These are phyloP conservation scores for Theobroma cacao DNA, from an alignment of 345 rosid genomes.

Conservation along the genomic window DNA sequence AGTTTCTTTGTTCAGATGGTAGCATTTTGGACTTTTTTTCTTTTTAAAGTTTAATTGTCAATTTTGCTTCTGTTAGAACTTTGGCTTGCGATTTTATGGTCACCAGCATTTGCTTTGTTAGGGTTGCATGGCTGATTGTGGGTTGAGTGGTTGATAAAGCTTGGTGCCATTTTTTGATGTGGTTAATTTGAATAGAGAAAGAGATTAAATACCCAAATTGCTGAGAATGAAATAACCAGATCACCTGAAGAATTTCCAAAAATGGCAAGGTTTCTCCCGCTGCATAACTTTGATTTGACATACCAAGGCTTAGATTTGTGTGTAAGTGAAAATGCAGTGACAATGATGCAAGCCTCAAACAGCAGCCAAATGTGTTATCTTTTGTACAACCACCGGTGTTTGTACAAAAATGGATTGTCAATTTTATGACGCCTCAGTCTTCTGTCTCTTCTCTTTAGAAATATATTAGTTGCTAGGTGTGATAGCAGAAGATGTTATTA, in stretches of 20 bases:
- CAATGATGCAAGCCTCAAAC: background rate
- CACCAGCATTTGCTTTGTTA: background rate
- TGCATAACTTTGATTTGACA: background rate
- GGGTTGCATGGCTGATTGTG: background rate
- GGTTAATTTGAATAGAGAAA: background rate
- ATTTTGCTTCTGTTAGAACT: background rate
- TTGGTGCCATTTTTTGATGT: background rate
- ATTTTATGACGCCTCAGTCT: background rate
- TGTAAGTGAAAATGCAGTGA: background rate
- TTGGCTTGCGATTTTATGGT: background rate
- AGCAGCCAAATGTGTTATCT: background rate
- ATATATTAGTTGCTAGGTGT: conserved; percentile 38
- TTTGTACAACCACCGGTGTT: background rate
- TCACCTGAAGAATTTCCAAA: background rate
- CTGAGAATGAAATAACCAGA: background rate
- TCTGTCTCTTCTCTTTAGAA: background rate
- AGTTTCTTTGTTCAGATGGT: background rate
- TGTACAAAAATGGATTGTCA: background rate
- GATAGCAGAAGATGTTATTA: conserved; percentile 59
- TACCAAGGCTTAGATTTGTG: background rate
- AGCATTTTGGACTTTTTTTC: background rate
- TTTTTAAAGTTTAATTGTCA: background rate
- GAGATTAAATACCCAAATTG: background rate
- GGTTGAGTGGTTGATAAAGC: background rate
- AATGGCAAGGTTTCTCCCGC: background rate